phyloP scores from a whole-genome alignment of 148 eudicot genomes.

The Rhododendron griersonianum region DNA sequence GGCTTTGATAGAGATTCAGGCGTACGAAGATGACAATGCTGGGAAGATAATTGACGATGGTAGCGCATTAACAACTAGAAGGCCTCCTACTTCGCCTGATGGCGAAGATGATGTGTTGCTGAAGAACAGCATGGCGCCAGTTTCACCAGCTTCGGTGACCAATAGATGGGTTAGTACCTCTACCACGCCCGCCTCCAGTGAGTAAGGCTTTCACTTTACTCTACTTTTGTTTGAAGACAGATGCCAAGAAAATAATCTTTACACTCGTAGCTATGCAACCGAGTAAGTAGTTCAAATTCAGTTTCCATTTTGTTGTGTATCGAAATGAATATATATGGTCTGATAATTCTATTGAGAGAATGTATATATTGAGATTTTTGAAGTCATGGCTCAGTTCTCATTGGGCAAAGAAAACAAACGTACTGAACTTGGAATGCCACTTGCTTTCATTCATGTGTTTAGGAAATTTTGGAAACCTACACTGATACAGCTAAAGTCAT shows the following conservation, averaged over 20 bases:
- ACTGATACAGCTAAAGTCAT: too few species aligned
- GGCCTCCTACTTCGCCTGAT: constrained; percentile 21
- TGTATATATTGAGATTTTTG: too few species aligned
- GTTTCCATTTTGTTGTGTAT: not conserved
- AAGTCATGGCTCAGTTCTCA: too few species aligned
- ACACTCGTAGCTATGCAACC: not conserved
- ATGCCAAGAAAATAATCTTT: not conserved
- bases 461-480: too few species aligned
- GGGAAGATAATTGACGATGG: constrained; percentile 8
- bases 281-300: not conserved
- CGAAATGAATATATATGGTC: not conserved
- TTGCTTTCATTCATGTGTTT: too few species aligned
- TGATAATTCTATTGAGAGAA: not conserved
- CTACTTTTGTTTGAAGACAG: not conserved
- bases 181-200: not conserved
- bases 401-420: too few species aligned
- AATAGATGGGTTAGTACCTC: not conserved
- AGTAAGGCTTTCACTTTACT: not conserved
- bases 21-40: not conserved
- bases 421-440: too few species aligned
- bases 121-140: constrained; percentile 17
- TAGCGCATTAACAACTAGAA: not conserved
- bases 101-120: constrained; percentile 32
- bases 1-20: constrained; percentile 12
- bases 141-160: not conserved